Evolutionary conservation across 2,329 filamentous ascomycete species (phyloP).

Genomic region (Ophiostoma novo-ulmi): DNA sequence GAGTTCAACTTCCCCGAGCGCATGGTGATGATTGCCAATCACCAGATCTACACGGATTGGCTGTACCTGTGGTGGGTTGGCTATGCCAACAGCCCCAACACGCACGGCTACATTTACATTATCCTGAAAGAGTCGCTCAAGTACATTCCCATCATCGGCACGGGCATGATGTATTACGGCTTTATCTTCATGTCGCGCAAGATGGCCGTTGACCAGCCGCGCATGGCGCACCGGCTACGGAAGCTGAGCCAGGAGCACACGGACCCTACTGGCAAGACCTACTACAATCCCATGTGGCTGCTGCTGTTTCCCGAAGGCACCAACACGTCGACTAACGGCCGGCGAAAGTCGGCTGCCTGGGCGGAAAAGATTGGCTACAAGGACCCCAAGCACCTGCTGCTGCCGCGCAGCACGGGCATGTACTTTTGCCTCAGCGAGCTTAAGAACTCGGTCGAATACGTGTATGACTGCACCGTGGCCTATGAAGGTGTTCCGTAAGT

Average conservation of each 20-base stretch:
- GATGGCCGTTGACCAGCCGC: conserved; percentile 72
- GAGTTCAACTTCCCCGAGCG: conserved; percentile 77
- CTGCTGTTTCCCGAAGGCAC: conserved; percentile 85
- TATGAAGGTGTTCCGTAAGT: conserved; percentile 91
- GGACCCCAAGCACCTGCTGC: conserved; percentile 67
- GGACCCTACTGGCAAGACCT: conserved; percentile 50
- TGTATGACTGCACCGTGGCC: conserved; percentile 91
- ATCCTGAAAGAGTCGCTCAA: conserved; percentile 85
- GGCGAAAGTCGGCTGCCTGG: conserved; percentile 67
- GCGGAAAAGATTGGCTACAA: conserved; percentile 68
- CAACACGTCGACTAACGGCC: conserved; percentile 67
- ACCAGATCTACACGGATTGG: conserved; percentile 89
- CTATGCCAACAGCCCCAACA: conserved; percentile 68
- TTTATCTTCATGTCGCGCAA: conserved; percentile 92
- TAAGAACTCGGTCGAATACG: conserved; percentile 67
- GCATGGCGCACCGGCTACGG: conserved; percentile 67
- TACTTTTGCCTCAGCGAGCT: conserved; percentile 75
- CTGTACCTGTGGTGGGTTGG: conserved; percentile 89
- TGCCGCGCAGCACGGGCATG: conserved; percentile 75
- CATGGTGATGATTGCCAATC: conserved; percentile 79
- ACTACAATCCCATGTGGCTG: conserved; percentile 80
- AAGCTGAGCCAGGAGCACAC: conserved; percentile 58
- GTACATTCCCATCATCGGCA: conserved; percentile 72
- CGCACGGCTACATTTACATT: conserved; percentile 85
- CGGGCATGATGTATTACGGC: conserved; percentile 77